A percentile compares a stretch with the other conserved stretches of the same genome.
Evolutionary conservation across 1,139 yeast genomes (phyloP).

Genomic region (Suhomyces panamericanus): DNA sequence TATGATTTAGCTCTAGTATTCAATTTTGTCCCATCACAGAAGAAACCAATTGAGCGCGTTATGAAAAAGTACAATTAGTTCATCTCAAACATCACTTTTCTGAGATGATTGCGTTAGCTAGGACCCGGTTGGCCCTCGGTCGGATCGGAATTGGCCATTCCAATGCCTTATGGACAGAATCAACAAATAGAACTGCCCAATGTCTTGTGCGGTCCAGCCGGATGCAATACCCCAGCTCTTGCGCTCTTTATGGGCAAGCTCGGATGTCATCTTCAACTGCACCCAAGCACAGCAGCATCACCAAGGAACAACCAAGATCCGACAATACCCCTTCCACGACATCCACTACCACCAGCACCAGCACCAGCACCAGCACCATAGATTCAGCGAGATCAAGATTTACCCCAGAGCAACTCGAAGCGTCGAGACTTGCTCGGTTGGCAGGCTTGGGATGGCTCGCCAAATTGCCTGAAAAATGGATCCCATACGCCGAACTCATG

Average conservation of each 20-base stretch:
- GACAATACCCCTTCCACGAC: too few relatives aligned
- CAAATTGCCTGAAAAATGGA: slow-evolving; percentile 65
- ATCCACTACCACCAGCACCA: neutral
- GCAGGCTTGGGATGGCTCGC: slow-evolving; percentile 62
- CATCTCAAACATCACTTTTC: neutral
- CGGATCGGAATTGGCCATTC: neutral
- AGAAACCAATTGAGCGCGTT: slow-evolving; percentile 1
- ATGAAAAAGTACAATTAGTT: neutral
- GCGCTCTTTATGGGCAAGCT: neutral
- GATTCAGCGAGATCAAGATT: slow-evolving; percentile 26
- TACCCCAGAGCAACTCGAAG: slow-evolving; percentile 54
- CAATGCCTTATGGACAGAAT: neutral
- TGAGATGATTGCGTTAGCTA: neutral
- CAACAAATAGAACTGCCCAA: neutral
- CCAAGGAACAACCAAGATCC: neutral
- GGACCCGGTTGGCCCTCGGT: neutral
- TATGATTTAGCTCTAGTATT: too few relatives aligned
- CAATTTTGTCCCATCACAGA: neutral
- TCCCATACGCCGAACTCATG: slow-evolving; percentile 91
- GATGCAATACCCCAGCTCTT: neutral
- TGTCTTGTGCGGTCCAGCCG: neutral
- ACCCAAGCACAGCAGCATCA: neutral
- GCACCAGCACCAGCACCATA: neutral
- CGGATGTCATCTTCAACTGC: neutral
- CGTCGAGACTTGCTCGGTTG: slow-evolving; percentile 57